Conservation (phyloP, 306 rosid genomes). For the Erythrophleum fordii region DNA sequence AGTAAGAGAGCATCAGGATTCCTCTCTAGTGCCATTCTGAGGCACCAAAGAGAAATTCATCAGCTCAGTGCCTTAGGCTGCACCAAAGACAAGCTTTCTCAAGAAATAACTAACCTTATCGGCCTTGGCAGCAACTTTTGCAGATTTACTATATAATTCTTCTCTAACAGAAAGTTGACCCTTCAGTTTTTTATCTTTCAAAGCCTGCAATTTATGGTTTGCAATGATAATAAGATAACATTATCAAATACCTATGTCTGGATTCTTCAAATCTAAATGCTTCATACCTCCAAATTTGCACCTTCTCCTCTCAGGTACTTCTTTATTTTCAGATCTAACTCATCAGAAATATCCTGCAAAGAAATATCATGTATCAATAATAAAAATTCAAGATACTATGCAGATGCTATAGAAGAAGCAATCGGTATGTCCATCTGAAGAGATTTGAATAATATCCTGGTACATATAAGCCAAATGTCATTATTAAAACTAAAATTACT, state of each 20-base stretch:
- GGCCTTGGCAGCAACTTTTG: conserved; percentile 75
- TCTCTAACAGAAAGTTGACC: conserved; percentile 74
- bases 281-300: conserved; percentile 68
- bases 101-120: conserved; percentile 66
- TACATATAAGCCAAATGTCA: neutral
- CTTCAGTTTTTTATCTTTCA: conserved; percentile 78
- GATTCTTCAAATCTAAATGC: conserved; percentile 7
- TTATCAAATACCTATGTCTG: neutral
- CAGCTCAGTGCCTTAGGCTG: neutral
- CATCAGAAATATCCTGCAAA: conserved; percentile 64
- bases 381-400: neutral
- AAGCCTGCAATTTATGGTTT: conserved; percentile 50
- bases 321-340: conserved; percentile 56
- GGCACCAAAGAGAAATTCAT: neutral
- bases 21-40: neutral
- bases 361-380: neutral
- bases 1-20: neutral
- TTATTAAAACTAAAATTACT: neutral
- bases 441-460: neutral
- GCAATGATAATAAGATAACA: conserved; percentile 1
- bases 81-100: neutral
- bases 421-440: conserved; percentile 1
- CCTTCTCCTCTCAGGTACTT: conserved; percentile 87
- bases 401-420: neutral
- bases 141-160: conserved; percentile 63